A percentile compares a stretch with the other conserved stretches of the same genome.
Evolutionary conservation across 176 grass and related monocot genomes (phyloP).

Genomic region (Musa beccarii): DNA sequence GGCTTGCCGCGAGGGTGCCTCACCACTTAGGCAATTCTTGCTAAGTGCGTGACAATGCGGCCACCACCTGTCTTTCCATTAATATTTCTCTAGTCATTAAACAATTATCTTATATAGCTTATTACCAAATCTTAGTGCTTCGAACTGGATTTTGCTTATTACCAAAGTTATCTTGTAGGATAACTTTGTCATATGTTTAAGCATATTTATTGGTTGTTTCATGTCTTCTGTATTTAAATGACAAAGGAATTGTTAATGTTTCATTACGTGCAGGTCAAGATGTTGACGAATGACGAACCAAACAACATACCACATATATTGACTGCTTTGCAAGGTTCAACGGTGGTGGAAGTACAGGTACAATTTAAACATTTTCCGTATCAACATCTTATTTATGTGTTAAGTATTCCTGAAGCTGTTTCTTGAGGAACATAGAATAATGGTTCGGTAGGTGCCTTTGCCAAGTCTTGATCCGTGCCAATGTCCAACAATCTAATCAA

Average conservation of each 20-base stretch:
- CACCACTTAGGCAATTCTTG: too few relatives aligned
- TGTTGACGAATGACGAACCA: slow-evolving; percentile 22
- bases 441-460: too few relatives aligned
- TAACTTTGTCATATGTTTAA: not conserved
- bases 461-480: not conserved
- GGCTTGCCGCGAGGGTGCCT: too few relatives aligned
- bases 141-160: too few relatives aligned
- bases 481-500: not conserved
- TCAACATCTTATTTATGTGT: not conserved
- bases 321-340: slow-evolving; percentile 42
- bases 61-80: too few relatives aligned
- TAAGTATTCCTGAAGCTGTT: not conserved
- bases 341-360: slow-evolving; percentile 76
- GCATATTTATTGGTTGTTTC: not conserved
- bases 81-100: too few relatives aligned
- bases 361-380: not conserved
- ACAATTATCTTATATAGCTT: too few relatives aligned
- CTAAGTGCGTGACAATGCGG: too few relatives aligned
- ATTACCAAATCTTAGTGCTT: too few relatives aligned
- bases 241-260: too few relatives aligned
- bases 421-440: too few relatives aligned
- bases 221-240: not conserved
- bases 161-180: not conserved
- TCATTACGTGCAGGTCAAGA: slow-evolving; percentile 20
- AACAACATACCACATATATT: slow-evolving; percentile 38